Evolutionary conservation across 148 eudicot species (phyloP).

Genomic region (Vaccinium corymbosum): DNA sequence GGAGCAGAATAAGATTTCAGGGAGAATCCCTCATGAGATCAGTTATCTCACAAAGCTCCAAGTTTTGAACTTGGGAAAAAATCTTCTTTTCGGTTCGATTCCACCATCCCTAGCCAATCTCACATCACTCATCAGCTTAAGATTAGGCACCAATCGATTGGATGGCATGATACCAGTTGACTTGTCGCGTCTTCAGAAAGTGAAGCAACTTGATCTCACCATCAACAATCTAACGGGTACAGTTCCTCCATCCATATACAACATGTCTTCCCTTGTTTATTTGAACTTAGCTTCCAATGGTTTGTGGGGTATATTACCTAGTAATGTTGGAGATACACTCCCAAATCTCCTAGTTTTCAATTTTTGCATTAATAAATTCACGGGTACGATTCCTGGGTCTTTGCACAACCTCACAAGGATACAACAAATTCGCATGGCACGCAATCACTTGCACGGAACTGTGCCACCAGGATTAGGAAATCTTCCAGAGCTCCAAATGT

Average conservation of each 20-base stretch:
- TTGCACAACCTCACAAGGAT: constrained; percentile 38
- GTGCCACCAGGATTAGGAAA: constrained; percentile 41
- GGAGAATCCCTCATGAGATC: constrained; percentile 27
- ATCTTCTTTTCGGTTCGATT: no score
- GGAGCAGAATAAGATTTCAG: constrained; percentile 23
- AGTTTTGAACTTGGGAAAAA: no score
- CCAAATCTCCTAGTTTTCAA: constrained; percentile 31
- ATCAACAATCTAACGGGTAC: constrained; percentile 33
- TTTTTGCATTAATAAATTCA: constrained; percentile 36
- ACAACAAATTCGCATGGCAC: constrained; percentile 27
- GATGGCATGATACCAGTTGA: constrained; percentile 30
- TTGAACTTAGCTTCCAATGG: constrained; percentile 32
- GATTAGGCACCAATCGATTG: neutral
- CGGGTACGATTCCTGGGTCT: constrained; percentile 31
- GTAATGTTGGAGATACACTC: constrained; percentile 28
- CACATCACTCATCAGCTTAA: no score
- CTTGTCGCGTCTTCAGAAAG: constrained; percentile 18
- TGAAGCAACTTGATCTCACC: constrained; percentile 28
- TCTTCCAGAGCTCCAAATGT: constrained; percentile 29
- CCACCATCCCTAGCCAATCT: no score
- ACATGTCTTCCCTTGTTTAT: constrained; percentile 31
- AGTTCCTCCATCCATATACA: constrained; percentile 29
- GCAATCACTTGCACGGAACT: constrained; percentile 32
- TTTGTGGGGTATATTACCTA: constrained; percentile 32
- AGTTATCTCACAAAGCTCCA: constrained; percentile 21